Conservation (phyloP, 768 basidiomycete species). For the Calocybe cyanea region DNA sequence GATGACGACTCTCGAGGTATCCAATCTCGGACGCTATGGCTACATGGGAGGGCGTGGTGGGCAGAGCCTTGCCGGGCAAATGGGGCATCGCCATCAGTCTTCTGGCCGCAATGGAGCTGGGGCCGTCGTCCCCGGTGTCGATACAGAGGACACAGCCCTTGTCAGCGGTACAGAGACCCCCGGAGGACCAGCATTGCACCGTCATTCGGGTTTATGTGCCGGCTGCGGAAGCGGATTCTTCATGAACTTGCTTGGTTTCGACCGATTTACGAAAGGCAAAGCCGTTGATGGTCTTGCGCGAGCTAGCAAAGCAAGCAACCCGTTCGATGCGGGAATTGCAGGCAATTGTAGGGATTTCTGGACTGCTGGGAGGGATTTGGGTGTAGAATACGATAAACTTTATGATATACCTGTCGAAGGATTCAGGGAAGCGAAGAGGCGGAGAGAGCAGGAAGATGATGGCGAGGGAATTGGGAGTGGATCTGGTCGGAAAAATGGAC, state of each 20-base stretch:
- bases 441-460: slow-evolving; percentile 57
- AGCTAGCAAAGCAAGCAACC: slow-evolving; percentile 69
- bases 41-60: slow-evolving; percentile 93
- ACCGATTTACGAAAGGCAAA: slow-evolving; percentile 89
- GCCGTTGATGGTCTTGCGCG: slow-evolving; percentile 83
- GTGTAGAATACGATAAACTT: slow-evolving; percentile 85
- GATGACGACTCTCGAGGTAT: slow-evolving; percentile 95
- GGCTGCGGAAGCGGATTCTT: slow-evolving; percentile 64
- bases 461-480: slow-evolving; percentile 31
- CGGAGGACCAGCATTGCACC: slow-evolving; percentile 33
- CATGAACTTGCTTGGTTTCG: slow-evolving; percentile 88
- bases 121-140: slow-evolving; percentile 37
- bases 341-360: slow-evolving; percentile 94
- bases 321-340: slow-evolving; percentile 81
- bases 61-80: slow-evolving; percentile 62
- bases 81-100: slow-evolving; percentile 66
- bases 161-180: slow-evolving; percentile 23
- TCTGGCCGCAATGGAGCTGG: slow-evolving; percentile 20
- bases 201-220: slow-evolving; percentile 39
- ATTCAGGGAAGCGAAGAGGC: slow-evolving; percentile 68
- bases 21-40: slow-evolving; percentile 91
- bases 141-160: slow-evolving; percentile 44
- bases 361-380: slow-evolving; percentile 78
- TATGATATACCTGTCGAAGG: slow-evolving; percentile 90
- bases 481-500: slow-evolving; percentile 26